Evolutionary conservation across 1,284 basidiomycete genomes (phyloP).

Genomic region (Mrakiaceae sp.): DNA sequence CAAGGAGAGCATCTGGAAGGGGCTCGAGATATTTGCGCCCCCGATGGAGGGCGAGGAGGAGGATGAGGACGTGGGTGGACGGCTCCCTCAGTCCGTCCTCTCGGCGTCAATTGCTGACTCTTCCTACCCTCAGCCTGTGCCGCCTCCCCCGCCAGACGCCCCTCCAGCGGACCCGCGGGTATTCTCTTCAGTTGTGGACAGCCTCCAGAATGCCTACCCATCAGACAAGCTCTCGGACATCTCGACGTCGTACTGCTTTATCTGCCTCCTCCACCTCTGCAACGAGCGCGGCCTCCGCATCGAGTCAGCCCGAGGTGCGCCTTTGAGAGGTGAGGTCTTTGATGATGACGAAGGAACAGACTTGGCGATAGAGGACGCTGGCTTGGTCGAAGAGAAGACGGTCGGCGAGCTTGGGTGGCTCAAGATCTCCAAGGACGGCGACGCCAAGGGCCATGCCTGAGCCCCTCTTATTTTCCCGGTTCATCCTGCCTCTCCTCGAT

Average conservation of each 20-base stretch:
- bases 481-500: background rate
- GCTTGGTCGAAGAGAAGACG: slow-evolving; percentile 1
- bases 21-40: slow-evolving; percentile 60
- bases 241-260: slow-evolving; percentile 99
- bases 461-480: background rate
- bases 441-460: slow-evolving; percentile 17
- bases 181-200: slow-evolving; percentile 74
- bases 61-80: slow-evolving; percentile 33
- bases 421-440: slow-evolving; percentile 17
- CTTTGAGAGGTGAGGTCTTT: background rate
- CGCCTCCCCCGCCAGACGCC: slow-evolving; percentile 40
- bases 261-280: slow-evolving; percentile 86
- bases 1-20: slow-evolving; percentile 97
- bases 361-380: background rate
- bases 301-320: slow-evolving; percentile 37
- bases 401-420: slow-evolving; percentile 17
- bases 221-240: slow-evolving; percentile 93
- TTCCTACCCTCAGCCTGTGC: background rate
- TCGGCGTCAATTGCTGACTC: background rate
- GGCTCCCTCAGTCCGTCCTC: background rate
- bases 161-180: slow-evolving; percentile 51
- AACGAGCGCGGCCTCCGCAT: slow-evolving; percentile 87
- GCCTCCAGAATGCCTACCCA: slow-evolving; percentile 71
- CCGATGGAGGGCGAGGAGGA: slow-evolving; percentile 31
- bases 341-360: background rate